Evolutionary conservation across 441 rosid species (phyloP), one percentile per base, ranked within the genome.

Genomic region (Heliophila coronopifolia): DNA sequence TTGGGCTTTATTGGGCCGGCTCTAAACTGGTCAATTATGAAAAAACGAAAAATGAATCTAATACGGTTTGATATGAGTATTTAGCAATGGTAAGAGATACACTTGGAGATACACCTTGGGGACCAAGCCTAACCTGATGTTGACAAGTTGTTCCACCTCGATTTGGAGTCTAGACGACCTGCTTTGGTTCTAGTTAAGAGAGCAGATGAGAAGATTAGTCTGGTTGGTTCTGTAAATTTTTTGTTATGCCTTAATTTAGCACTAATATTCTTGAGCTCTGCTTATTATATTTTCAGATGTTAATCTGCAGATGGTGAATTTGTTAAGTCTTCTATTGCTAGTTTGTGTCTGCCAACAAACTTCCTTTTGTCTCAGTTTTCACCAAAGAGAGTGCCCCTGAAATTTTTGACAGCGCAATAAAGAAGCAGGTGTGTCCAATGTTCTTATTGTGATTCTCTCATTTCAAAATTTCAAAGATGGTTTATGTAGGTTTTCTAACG

Each of bases 61-160:
- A n/a, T n/a, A n/a, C n/a, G n/a, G n/a, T n/a, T n/a, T n/a, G n/a
- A n/a, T n/a, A n/a, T n/a, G n/a, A n/a, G n/a, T n/a, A n/a, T n/a
- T n/a, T n/a, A n/a, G n/a, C n/a, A n/a, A n/a, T n/a, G n/a, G n/a
- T n/a, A n/a, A n/a, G n/a, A n/a, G n/a, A n/a, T n/a, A n/a, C n/a
- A n/a, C n/a, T n/a, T n/a, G n/a, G n/a, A n/a, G n/a, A n/a, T n/a
- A n/a, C n/a, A n/a, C n/a, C n/a, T n/a, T n/a, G n/a, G n/a, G n/a
- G n/a, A n/a, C n/a, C n/a, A n/a, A n/a, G n/a, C n/a, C n/a, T n/a
- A n/a, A n/a, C 73, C 95, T 28, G 86, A 80, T 52, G 86, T 92
- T 34, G 99, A 97, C 9, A 78, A 88, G 81, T 67, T 85, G 73
- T 92, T 92, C 72, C 94, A 83, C 47, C 58, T 92, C 1, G 90